phyloP scores from a whole-genome alignment of 2,329 filamentous ascomycete genomes.

The Fulvia fulva region DNA sequence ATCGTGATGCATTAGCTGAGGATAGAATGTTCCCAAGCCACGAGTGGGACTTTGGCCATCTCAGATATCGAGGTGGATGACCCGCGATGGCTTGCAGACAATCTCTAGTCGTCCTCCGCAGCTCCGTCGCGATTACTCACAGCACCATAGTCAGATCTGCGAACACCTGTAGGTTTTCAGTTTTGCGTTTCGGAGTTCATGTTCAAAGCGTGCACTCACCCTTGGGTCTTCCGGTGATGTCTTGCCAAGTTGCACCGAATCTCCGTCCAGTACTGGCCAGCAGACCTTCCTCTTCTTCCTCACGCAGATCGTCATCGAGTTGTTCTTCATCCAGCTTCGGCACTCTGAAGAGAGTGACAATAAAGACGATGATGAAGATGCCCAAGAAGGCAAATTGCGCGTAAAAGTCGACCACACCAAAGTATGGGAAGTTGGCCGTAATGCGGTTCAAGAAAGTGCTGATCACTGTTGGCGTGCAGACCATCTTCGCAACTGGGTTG shows the following conservation, averaged over 20 bases:
- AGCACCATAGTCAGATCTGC: conserved; percentile 30
- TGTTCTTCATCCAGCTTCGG: conserved; percentile 72
- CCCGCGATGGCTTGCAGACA: background rate
- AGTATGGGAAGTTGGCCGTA: conserved; percentile 90
- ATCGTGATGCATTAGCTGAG: background rate
- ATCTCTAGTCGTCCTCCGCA: background rate
- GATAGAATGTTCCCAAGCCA: background rate
- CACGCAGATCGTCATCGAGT: conserved; percentile 83
- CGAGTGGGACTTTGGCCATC: background rate
- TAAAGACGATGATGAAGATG: conserved; percentile 75
- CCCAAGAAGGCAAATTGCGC: conserved; percentile 85
- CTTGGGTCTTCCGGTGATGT: conserved; percentile 63
- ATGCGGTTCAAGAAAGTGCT: conserved; percentile 91
- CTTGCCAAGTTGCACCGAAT: conserved; percentile 84
- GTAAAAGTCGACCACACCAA: conserved; percentile 92
- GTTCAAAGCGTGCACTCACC: conserved; percentile 24
- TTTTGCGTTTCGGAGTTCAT: background rate
- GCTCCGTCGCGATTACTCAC: conserved; percentile 1
- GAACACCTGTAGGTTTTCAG: background rate
- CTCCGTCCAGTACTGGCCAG: conserved; percentile 76
- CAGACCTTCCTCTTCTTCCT: conserved; percentile 88
- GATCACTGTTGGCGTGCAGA: conserved; percentile 88
- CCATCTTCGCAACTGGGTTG: conserved; percentile 66
- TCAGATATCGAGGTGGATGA: background rate
- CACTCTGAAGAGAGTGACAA: conserved; percentile 74